Percentiles rank a stretch among this genome's conserved stretches.
These are phyloP conservation scores for Aspergillus sp. DNA, from an alignment of 2,329 filamentous ascomycete species.

Conservation along the genomic window DNA sequence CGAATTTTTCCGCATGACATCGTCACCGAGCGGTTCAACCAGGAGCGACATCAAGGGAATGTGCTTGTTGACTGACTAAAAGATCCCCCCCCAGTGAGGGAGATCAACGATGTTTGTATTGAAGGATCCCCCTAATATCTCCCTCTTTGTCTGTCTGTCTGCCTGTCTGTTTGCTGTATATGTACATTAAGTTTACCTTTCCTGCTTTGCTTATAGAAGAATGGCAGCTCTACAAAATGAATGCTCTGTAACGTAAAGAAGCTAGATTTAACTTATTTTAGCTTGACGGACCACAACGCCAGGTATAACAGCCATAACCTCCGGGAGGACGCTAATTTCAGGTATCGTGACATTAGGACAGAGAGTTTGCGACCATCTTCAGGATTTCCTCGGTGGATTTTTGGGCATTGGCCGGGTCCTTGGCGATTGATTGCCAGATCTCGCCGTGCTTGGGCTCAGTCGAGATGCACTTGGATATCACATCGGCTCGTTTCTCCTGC, in stretches of 20 bases:
- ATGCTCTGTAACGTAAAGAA: not conserved
- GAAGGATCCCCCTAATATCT: no score
- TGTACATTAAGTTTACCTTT: not conserved
- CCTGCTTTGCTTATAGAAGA: not conserved
- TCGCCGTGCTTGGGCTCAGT: conserved; percentile 92
- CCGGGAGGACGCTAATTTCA: not conserved
- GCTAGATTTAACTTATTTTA: not conserved
- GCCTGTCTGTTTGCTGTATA: not conserved
- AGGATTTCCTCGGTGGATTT: conserved; percentile 78
- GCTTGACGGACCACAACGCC: not conserved
- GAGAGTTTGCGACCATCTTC: conserved; percentile 66
- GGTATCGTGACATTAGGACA: conserved; percentile 8
- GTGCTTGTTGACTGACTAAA: not conserved
- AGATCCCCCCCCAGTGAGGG: no score
- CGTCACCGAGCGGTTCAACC: not conserved
- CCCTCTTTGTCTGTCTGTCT: not conserved
- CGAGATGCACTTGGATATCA: conserved; percentile 74
- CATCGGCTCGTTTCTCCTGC: conserved; percentile 80
- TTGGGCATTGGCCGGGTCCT: conserved; percentile 78
- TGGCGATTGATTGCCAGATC: conserved; percentile 81
- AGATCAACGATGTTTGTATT: no score
- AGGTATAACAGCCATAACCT: not conserved
- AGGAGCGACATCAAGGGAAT: not conserved
- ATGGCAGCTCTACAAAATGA: not conserved
- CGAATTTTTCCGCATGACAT: not conserved